A percentile compares a stretch with the other conserved stretches of the same genome.
phyloP scores from a whole-genome alignment of 768 basidiomycete species.

The Guyanaporus albipodus region DNA sequence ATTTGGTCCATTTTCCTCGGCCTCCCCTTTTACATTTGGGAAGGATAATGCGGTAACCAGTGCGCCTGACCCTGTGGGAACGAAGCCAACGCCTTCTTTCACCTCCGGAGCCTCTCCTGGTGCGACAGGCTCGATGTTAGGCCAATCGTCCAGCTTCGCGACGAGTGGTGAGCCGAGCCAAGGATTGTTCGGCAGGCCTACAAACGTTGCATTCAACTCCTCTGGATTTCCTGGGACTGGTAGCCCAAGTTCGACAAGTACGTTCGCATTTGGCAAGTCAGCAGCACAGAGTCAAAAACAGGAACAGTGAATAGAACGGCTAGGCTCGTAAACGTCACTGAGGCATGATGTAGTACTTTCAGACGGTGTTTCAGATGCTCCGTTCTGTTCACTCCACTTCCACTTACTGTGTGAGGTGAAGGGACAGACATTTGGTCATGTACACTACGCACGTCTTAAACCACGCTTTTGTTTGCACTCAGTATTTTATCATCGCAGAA shows the following conservation, averaged over 20 bases:
- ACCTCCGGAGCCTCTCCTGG: conserved; percentile 14
- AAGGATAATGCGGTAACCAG: conserved; percentile 12
- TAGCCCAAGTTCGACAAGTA: conserved; percentile 7
- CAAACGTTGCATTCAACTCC: conserved; percentile 22
- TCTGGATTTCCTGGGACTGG: conserved; percentile 32
- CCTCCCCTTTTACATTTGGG: conserved; percentile 14
- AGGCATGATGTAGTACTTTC: neutral
- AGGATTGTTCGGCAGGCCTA: conserved; percentile 13
- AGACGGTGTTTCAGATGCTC: neutral
- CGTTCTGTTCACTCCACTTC: neutral
- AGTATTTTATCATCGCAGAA: neutral
- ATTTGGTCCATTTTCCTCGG: conserved; percentile 8
- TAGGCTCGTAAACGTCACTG: neutral
- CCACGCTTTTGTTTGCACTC: conserved; percentile 1
- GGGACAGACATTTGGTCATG: conserved; percentile 4
- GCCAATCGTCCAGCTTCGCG: conserved; percentile 7
- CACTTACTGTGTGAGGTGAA: neutral
- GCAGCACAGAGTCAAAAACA: conserved; percentile 31
- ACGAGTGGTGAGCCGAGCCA: conserved; percentile 6
- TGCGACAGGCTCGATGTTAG: conserved; percentile 4
- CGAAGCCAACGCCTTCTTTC: conserved; percentile 25
- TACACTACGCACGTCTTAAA: conserved; percentile 14
- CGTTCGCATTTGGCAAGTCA: conserved; percentile 27
- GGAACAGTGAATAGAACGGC: conserved; percentile 25
- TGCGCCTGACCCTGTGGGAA: conserved; percentile 3